Evolutionary conservation across 805 yeast genomes (phyloP), one percentile per base, ranked within the genome.

Genomic region (Isabelozyma gotoi): DNA sequence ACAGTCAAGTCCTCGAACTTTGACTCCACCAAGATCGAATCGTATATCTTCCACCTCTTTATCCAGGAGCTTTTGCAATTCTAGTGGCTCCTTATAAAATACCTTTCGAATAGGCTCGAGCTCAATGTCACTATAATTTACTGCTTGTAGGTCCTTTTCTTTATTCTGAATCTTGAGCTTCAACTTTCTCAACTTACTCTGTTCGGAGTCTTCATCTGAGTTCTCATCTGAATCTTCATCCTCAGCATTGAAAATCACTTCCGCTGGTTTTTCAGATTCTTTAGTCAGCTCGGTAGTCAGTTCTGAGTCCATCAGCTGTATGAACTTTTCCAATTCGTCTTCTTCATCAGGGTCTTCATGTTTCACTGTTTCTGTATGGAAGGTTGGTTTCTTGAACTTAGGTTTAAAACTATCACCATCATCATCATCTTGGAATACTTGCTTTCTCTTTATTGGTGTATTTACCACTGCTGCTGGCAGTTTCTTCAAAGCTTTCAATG

Each of bases 21-120:
- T 77, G 24, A 89, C 82, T n/a, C 85, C 84, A 46, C 82, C 90
- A 35, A 81, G 55, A 8, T 56, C 57, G 12, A 74, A 52, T 38
- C 94, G 62, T 5, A 84, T 55, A 5, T 70, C 73, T 1, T 73
- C 73, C 1, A 84, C 81, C 39, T 87, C 90, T 32, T 75, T 80
- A 0, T 65, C 67, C 0, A 81, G 64, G 42, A 85, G 58, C 0
- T 59, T 50, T 7, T 63, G 60, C 4, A 84, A 52, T 33, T 83
- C 84, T 3, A 67, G 73, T 1, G 85, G 78, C 49, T 82, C 88
- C 1, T 64, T 61, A 56, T 86, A 88, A 53, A 90, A 85, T 7
- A 63, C 50, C 57, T 82, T 87, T 14, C 77, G 59, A 51, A 89
- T 82, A 0, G 81, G 76, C 21, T 68, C 76, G 47, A 84, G 74